A percentile compares a stretch with the other conserved stretches of the same genome.
Conservation (phyloP, 768 basidiomycete genomes). For the Russula griseocarnosa region DNA sequence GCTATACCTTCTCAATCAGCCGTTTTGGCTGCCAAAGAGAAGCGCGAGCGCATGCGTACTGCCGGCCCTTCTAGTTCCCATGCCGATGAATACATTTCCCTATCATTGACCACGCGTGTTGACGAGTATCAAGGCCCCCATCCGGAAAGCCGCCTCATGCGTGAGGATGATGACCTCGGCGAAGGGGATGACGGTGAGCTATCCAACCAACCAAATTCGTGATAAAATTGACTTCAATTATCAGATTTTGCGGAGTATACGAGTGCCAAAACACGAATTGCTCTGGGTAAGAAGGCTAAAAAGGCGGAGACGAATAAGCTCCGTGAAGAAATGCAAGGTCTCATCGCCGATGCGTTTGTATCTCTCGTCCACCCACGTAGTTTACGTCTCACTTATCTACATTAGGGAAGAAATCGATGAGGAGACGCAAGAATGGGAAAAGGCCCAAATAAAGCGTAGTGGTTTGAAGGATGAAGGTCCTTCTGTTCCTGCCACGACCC, state of each 20-base stretch:
- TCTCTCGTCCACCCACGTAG: not conserved
- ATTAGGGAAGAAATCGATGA: conserved; percentile 76
- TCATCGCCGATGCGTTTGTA: conserved; percentile 78
- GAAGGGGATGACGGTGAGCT: conserved; percentile 80
- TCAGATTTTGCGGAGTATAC: conserved; percentile 85
- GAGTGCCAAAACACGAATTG: conserved; percentile 81
- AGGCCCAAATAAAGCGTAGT: conserved; percentile 74
- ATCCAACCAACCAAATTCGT: not conserved
- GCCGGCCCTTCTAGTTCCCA: conserved; percentile 37
- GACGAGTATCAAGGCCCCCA: conserved; percentile 67
- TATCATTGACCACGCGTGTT: conserved; percentile 57
- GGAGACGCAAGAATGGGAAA: conserved; percentile 82
- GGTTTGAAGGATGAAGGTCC: conserved; percentile 46
- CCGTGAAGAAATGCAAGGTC: conserved; percentile 67
- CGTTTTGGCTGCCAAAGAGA: conserved; percentile 69
- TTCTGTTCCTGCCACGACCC: conserved; percentile 43
- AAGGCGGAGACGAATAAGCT: conserved; percentile 66
- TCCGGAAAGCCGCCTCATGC: conserved; percentile 74
- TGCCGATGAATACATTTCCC: conserved; percentile 71
- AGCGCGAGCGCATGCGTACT: conserved; percentile 62
- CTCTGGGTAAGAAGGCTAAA: conserved; percentile 75
- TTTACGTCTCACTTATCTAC: conserved; percentile 14
- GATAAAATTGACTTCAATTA: conserved; percentile 1
- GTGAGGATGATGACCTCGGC: conserved; percentile 86
- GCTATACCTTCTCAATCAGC: conserved; percentile 67